Evolutionary conservation across 805 yeast species (phyloP), one percentile per base, ranked within the genome.

Genomic region (Myxozyma mucilagina): DNA sequence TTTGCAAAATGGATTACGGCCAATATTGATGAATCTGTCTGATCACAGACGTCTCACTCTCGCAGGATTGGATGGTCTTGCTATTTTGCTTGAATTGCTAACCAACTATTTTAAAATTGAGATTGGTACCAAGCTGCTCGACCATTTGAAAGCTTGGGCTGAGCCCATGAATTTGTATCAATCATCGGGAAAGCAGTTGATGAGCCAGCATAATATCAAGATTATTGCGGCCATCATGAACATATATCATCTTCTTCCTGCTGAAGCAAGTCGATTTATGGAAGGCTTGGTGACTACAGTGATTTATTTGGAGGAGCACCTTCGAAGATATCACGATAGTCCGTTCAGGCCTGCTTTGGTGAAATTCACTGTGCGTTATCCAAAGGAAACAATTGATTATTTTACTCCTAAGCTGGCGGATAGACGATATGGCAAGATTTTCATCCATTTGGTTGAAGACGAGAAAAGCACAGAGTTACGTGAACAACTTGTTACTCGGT

Each of bases 101-200:
- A 91, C 93, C 39, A 90, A 96, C 3, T 93, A 94, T 70, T 94
- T 94, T 79, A 88, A 96, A 72, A 97, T 96, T 18, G 99, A 94
- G 73, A 93, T 94, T 67, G 99, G 99, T 36, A 82, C 91, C 53
- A 94, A 94, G 69, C 76, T 94, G 54, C 80, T 96, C 36, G 98
- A 94, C 71, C 99, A 94, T 74, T 78, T 94, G 66, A 87, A 87
- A 82, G 97, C 97, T 0, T 92, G 97, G 96, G 96, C 97, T 0
- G 92, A 89, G 68, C 90, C 94, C 2, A 82, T 83, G 34, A 83
- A 89, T 0, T 74, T 96, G 43, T 85, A 90, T 58, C 84, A 85
- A 64, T 82, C 89, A 47, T 86, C 97, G 0, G 86, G 87, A 4
- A 90, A 87, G 67, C 96, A 89, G 61, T 80, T 96, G 59, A 87